Evolutionary conservation across 2,329 filamentous ascomycete genomes (phyloP).

Genomic region (Bertia moriformis): DNA sequence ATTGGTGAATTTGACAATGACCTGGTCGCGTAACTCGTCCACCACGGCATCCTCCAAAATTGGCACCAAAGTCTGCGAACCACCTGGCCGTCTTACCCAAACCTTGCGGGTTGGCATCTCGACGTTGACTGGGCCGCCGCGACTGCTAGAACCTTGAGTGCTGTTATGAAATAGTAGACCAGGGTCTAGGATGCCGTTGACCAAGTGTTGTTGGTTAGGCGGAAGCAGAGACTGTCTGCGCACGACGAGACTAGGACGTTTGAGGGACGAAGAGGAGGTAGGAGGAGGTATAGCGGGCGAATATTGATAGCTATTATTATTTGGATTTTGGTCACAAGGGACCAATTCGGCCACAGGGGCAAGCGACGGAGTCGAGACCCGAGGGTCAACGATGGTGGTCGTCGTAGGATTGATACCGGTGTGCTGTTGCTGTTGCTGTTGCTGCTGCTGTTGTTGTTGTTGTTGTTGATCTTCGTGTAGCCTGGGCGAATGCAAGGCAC

Average conservation of each 20-base stretch:
- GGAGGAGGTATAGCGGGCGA: too few relatives aligned
- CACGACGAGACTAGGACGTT: not conserved
- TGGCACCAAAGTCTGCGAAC: constrained; percentile 49
- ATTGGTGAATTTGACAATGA: constrained; percentile 53
- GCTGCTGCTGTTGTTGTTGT: too few relatives aligned
- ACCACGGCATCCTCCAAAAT: constrained; percentile 51
- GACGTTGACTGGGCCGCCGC: not conserved
- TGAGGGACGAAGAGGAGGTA: not conserved
- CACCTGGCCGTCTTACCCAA: constrained; percentile 52
- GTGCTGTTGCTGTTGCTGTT: too few relatives aligned
- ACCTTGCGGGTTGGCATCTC: constrained; percentile 29
- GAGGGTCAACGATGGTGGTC: too few relatives aligned
- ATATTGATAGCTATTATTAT: too few relatives aligned
- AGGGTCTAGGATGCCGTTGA: not conserved
- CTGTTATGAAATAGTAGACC: not conserved
- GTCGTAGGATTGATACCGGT: too few relatives aligned
- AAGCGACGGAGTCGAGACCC: too few relatives aligned
- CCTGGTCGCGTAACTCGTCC: constrained; percentile 52
- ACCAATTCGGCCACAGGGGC: not conserved
- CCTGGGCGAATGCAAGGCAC: too few relatives aligned
- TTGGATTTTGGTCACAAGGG: too few relatives aligned
- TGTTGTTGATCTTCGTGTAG: too few relatives aligned
- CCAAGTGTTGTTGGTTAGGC: not conserved
- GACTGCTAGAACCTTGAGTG: not conserved
- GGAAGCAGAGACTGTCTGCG: constrained; percentile 1